A percentile compares a stretch with the other conserved stretches of the same genome.
These are phyloP conservation scores for Bondarzewia mesenterica DNA, from an alignment of 1,284 basidiomycete species.

Conservation along the genomic window DNA sequence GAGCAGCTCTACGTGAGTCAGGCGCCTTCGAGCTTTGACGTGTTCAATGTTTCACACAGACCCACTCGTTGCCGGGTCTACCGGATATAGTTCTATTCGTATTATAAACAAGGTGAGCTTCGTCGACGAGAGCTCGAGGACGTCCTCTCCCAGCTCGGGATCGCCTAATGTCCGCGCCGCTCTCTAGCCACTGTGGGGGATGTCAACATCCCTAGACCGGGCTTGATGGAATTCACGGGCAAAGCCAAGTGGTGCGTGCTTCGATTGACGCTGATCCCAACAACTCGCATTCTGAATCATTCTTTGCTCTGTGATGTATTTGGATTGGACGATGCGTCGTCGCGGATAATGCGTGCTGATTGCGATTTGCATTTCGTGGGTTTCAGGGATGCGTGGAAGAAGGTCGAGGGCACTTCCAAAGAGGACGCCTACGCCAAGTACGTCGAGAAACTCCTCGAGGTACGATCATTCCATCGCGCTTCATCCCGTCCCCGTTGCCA, in stretches of 20 bases:
- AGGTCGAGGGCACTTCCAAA: constrained; percentile 61
- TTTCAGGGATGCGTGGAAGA: constrained; percentile 80
- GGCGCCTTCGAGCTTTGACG: constrained; percentile 3
- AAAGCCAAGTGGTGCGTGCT: constrained; percentile 73
- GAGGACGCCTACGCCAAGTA: constrained; percentile 70
- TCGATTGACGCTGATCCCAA: no score
- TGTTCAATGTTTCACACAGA: no score
- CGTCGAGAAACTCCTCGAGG: constrained; percentile 65
- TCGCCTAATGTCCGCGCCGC: not conserved
- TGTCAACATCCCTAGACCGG: constrained; percentile 55
- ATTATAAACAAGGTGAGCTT: constrained; percentile 82
- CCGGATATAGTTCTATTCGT: constrained; percentile 90
- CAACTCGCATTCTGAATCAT: no score
- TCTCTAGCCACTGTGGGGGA: constrained; percentile 69
- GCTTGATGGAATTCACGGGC: constrained; percentile 72
- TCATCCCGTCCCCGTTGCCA: not conserved
- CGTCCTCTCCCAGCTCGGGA: not conserved
- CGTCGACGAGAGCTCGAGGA: not conserved
- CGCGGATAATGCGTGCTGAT: not conserved
- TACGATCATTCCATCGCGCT: constrained; percentile 26
- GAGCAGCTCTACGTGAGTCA: constrained; percentile 70
- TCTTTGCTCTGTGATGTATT: no score
- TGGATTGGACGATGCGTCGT: not conserved
- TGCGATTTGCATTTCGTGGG: constrained; percentile 4
- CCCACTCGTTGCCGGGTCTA: no score